Base-by-base conservation (phyloP, 2,329 filamentous ascomycete species). In the Xylariomycetidae sp. region DNA sequence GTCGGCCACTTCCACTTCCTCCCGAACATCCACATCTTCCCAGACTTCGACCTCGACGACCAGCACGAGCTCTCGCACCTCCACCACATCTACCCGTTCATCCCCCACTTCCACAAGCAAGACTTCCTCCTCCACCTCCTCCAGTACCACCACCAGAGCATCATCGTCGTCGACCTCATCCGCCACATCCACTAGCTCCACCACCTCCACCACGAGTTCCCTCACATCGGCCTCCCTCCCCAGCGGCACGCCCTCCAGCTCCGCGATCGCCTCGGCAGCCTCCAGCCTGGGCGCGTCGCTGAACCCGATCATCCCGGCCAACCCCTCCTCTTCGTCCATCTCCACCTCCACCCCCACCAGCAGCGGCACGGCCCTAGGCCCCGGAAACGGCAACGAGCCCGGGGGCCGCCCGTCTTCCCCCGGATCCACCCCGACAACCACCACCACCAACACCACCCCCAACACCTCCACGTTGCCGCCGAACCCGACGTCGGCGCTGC, bases 401-500 rank as follows among this genome's bases (percentile, higher is more conserved):
- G 26, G 26, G 4, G 16, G 12, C 22, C 8, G 22, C n/a, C 10
- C 25, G 25, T 9, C 7, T 9, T 14, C 25, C n/a, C 25, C 25
- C 8, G 25, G 25, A 9, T 7, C 10, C 14, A 12, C 33, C 25
- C 13, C 26, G 7, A 20, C 30, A 7, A 31, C 27, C 12, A 31
- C 20, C 8, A 19, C 23, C 25, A 23, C 28, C n/a, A 25, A n/a
- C 25, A 26, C 25, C 5, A 40, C 23, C 4, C 37, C 37, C 3
- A 40, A 39, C 5, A 35, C 38, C 17, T 37, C 38, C 3, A 35
- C 47, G 20, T 46, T 33, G 12, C 27, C 33, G 12, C 27, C 27
- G 15, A 31, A 31, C 22, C 15, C 13, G 22, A 27, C 33, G 14
- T 26, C 33, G n/a, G 26, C 22, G 10, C 16, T 19, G 17, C 33